Evolutionary conservation across 768 basidiomycete genomes (phyloP).

Genomic region (Panaeolus papilionaceus): DNA sequence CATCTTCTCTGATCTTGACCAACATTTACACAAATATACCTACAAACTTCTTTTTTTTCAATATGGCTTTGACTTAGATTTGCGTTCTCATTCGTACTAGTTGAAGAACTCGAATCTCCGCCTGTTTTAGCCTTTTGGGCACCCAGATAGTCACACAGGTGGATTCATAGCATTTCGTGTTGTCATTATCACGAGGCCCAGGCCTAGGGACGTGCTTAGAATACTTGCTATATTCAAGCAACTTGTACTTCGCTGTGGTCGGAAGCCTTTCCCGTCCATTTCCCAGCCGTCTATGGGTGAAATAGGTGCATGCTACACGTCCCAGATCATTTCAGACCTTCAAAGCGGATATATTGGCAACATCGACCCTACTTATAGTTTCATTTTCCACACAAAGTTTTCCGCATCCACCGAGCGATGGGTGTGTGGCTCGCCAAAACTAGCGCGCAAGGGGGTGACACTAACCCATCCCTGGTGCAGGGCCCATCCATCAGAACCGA

Average conservation of each 20-base stretch:
- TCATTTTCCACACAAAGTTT: slow-evolving; percentile 60
- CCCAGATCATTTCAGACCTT: background rate
- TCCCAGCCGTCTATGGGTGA: no score
- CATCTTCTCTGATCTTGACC: background rate
- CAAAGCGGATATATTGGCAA: slow-evolving; percentile 15
- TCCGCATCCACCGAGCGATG: slow-evolving; percentile 40
- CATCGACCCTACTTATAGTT: slow-evolving; percentile 44
- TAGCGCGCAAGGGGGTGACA: slow-evolving; percentile 79
- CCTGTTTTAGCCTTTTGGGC: no score
- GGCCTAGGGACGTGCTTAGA: no score
- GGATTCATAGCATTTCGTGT: no score
- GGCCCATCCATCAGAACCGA: slow-evolving; percentile 86
- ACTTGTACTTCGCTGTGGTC: slow-evolving; percentile 19
- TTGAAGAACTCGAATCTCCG: no score
- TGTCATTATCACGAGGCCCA: no score
- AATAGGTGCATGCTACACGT: no score
- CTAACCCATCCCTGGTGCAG: slow-evolving; percentile 72
- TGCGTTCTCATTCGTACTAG: no score
- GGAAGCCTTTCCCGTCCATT: background rate
- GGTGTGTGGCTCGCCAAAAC: slow-evolving; percentile 68
- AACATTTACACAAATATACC: background rate
- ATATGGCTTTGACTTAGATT: no score
- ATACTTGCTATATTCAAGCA: no score
- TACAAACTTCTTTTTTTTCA: no score
- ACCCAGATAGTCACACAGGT: no score